These are phyloP conservation scores for Diplodia mutila DNA, from an alignment of 2,329 filamentous ascomycete species.

Conservation along the genomic window DNA sequence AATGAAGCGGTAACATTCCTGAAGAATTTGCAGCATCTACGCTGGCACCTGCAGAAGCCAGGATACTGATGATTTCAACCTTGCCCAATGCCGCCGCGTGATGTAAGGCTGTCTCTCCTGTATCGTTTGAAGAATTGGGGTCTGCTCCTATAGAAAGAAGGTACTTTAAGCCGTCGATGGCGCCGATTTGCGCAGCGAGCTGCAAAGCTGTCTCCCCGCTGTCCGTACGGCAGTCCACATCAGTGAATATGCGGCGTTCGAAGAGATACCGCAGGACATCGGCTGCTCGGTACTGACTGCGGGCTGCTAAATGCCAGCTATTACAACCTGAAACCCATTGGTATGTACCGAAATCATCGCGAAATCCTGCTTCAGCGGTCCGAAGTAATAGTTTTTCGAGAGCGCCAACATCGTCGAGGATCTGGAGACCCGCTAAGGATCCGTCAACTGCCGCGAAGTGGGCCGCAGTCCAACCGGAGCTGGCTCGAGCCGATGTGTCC, in stretches of 20 bases:
- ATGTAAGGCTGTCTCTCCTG: neutral
- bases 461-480: too few species aligned
- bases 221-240: neutral
- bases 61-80: neutral
- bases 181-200: neutral
- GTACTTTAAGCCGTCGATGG: neutral
- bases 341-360: too few species aligned
- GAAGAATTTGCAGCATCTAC: neutral
- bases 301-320: neutral
- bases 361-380: too few species aligned
- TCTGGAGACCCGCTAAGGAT: too few species aligned
- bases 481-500: neutral
- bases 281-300: fast-evolving
- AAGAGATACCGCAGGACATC: neutral
- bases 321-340: neutral
- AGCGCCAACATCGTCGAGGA: too few species aligned
- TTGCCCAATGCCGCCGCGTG: neutral
- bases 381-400: too few species aligned
- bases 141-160: neutral
- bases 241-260: neutral
- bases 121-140: fast-evolving
- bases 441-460: too few species aligned
- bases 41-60: neutral
- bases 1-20: neutral
- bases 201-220: neutral